Evolutionary conservation across 805 yeast genomes (phyloP), one percentile per base, ranked within the genome.

Genomic region (Starmerella sirachaensis): DNA sequence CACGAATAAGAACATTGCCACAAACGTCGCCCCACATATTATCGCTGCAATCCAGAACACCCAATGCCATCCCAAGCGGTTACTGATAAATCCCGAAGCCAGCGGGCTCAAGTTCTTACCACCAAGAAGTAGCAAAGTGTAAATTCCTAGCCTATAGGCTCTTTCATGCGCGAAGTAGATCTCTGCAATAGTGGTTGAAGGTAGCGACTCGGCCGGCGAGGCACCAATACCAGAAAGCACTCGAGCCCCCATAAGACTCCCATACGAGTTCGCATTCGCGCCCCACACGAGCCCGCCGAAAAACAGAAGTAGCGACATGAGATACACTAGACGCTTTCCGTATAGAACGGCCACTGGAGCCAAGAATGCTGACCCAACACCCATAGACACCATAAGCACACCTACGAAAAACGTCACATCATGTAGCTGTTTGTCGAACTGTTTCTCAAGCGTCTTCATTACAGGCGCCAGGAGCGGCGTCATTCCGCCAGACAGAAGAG

Each of bases 391-490:
- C 79, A 74, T 74, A 45, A 63, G 66, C 1, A 65, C 71, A 19
- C 79, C 78, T 6, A 73, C 78, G 3, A 73, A 58, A 47, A 68
- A 74, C 1, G 78, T 62, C 12, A 71, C 54, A 3, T 59, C 60
- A 13, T 67, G 48, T 18, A 64, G 51, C 5, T 69, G 49, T 26
- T 58, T 61, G 43, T 60, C 43, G 48, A 72, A 74, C 48, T 72
- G 70, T 2, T 20, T 40, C 24, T 58, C 56, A 38, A 74, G 51
- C 4, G 48, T 42, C 11, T 62, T 46, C 58, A 71, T 60, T 1
- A 74, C 79, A 1, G 78, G 72, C 1, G 79, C 78, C 39, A 74
- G 57, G 26, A 74, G 57, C 3, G 80, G 72, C 3, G 76, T 66
- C 54, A 70, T 75, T 22, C 80, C 79, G 21, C 79, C 80, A 4